A percentile compares a stretch with the other conserved stretches of the same genome.
Evolutionary conservation across 2,329 filamentous ascomycete species (phyloP).

Genomic region (Ceratocystis lukuohia): DNA sequence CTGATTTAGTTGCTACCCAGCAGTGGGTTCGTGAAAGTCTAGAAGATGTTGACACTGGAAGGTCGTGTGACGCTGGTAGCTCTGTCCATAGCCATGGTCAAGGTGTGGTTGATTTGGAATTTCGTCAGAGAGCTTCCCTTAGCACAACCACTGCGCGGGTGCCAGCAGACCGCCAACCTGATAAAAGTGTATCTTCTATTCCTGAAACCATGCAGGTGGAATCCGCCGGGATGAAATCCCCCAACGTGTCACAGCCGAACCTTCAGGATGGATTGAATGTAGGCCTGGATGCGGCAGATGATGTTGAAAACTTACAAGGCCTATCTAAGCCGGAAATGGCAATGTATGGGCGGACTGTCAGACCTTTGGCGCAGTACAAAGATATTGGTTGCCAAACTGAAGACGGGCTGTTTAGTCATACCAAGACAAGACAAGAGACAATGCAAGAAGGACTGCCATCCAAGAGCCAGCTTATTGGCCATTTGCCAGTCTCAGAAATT

Average conservation of each 20-base stretch:
- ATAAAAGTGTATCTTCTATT: background rate
- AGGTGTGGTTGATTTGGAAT: background rate
- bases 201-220: background rate
- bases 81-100: background rate
- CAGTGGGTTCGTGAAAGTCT: background rate
- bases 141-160: background rate
- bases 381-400: slow-evolving; percentile 17
- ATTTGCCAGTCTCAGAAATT: background rate
- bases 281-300: background rate
- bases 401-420: background rate
- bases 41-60: background rate
- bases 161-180: background rate
- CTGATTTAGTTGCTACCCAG: background rate
- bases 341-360: background rate
- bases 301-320: background rate
- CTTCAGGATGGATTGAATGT: background rate
- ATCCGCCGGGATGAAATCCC: background rate
- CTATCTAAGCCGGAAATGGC: background rate
- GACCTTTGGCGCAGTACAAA: slow-evolving; percentile 7
- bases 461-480: background rate
- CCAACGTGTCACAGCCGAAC: background rate
- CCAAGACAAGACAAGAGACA: background rate
- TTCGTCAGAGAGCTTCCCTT: background rate
- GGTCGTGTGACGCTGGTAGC: background rate
- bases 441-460: background rate